Conservation (phyloP, 2,329 filamentous ascomycete genomes). For the Aureobasidium subglaciale region DNA sequence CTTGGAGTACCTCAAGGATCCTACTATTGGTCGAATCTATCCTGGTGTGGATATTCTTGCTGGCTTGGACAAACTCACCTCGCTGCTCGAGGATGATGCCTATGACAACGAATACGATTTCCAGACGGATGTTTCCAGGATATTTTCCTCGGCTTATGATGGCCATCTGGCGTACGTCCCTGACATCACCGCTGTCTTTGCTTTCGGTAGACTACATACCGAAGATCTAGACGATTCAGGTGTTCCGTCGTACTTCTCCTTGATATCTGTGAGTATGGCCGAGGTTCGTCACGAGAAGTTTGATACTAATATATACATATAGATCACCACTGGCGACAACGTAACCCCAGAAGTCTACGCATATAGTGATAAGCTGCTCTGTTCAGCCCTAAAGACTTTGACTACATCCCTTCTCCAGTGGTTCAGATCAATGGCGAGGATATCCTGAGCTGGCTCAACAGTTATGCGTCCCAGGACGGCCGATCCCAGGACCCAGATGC, state of each 20-base stretch:
- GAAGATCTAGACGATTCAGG: not conserved
- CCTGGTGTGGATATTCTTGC: slow-evolving; percentile 33
- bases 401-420: slow-evolving; percentile 30
- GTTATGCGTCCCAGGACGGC: slow-evolving; percentile 26
- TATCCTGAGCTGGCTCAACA: slow-evolving; percentile 28
- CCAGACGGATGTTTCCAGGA: slow-evolving; percentile 29
- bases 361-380: slow-evolving; percentile 25
- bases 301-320: not conserved
- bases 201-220: slow-evolving; percentile 24
- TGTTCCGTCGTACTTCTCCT: not conserved
- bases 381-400: not conserved
- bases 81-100: slow-evolving; percentile 23
- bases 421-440: slow-evolving; percentile 32
- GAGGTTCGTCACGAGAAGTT: not conserved
- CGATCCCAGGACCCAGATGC: slow-evolving; percentile 35
- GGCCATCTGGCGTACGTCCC: slow-evolving; percentile 34
- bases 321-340: slow-evolving; percentile 31
- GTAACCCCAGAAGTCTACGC: slow-evolving; percentile 32
- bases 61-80: slow-evolving; percentile 30
- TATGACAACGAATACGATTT: slow-evolving; percentile 37
- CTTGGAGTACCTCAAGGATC: slow-evolving; percentile 33
- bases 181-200: slow-evolving; percentile 32
- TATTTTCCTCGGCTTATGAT: slow-evolving; percentile 33
- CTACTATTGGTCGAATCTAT: slow-evolving; percentile 28
- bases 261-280: not conserved